phyloP scores from a whole-genome alignment of 768 basidiomycete species.

The Panus rudis region DNA sequence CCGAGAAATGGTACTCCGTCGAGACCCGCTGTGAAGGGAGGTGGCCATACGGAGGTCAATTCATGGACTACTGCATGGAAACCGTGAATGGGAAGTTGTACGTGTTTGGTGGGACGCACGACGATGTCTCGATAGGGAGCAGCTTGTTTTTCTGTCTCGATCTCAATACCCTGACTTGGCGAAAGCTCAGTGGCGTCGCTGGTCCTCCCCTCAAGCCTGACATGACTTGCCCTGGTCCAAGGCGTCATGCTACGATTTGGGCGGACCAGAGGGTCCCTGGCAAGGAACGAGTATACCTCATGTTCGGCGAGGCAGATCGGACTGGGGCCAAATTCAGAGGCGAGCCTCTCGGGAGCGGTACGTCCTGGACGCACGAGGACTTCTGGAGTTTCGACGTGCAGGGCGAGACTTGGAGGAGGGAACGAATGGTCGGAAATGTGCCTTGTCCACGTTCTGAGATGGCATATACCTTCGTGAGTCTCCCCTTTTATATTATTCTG shows the following conservation, averaged over 20 bases:
- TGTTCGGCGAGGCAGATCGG: slow-evolving; percentile 31
- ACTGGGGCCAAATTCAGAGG: slow-evolving; percentile 18
- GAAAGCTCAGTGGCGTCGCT: slow-evolving; percentile 16
- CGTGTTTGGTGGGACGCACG: slow-evolving; percentile 32
- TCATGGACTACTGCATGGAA: slow-evolving; percentile 12
- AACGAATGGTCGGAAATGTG: slow-evolving; percentile 27
- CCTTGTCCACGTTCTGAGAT: slow-evolving; percentile 30
- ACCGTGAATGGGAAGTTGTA: slow-evolving; percentile 27
- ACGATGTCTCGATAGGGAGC: slow-evolving; percentile 24
- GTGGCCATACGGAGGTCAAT: slow-evolving; percentile 10
- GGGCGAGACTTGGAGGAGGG: slow-evolving; percentile 24
- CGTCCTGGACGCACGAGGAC: slow-evolving; percentile 25
- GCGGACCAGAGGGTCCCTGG: slow-evolving; percentile 22
- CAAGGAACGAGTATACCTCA: slow-evolving; percentile 25
- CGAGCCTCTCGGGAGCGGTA: slow-evolving; percentile 18
- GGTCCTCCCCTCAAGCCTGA: slow-evolving; percentile 10
- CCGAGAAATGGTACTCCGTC: slow-evolving; percentile 27
- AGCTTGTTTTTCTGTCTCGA: slow-evolving; percentile 34
- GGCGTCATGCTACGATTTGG: slow-evolving; percentile 31
- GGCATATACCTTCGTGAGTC: slow-evolving; percentile 26
- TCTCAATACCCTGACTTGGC: slow-evolving; percentile 28
- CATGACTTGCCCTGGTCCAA: slow-evolving; percentile 25
- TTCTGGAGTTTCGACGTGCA: slow-evolving; percentile 32
- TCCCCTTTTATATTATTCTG: no score
- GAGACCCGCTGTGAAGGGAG: slow-evolving; percentile 12